phyloP scores from a whole-genome alignment of 2,329 filamentous ascomycete genomes.

The Phialemoniopsis sp. region DNA sequence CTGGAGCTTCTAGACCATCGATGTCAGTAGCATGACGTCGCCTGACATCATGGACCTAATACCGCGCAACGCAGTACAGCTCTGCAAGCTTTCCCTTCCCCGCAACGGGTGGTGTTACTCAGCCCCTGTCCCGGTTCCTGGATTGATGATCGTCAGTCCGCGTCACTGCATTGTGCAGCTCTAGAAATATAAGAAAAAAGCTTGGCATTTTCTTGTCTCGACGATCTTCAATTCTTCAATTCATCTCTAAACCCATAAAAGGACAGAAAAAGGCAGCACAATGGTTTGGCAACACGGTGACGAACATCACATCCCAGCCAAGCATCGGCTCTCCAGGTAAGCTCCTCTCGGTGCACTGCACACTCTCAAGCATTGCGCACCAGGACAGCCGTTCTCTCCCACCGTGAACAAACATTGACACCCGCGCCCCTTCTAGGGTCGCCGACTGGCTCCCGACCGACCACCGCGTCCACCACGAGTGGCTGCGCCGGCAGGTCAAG shows the following conservation, averaged over 20 bases:
- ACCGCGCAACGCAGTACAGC: no score
- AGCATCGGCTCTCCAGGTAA: conserved; percentile 41
- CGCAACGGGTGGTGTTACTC: not conserved
- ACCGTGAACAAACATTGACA: not conserved
- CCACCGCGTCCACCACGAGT: conserved; percentile 57
- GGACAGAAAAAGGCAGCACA: no score
- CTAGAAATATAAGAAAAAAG: not conserved
- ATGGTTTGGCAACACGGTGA: conserved; percentile 49
- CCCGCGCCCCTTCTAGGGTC: conserved; percentile 25
- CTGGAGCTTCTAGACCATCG: no score
- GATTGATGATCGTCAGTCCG: no score
- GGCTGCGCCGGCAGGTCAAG: conserved; percentile 52
- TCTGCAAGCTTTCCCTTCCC: not conserved
- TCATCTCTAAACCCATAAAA: not conserved
- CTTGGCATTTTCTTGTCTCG: not conserved
- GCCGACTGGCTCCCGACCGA: conserved; percentile 63
- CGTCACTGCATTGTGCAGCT: no score
- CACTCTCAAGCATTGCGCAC: not conserved
- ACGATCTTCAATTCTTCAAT: not conserved
- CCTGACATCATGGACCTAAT: conserved; percentile 1
- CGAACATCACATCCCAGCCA: conserved; percentile 44
- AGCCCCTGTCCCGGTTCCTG: no score
- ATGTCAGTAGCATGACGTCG: not conserved
- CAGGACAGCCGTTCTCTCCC: no score
- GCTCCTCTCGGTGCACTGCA: conserved; percentile 5